Evolutionary conservation across 2,329 filamentous ascomycete genomes (phyloP), one percentile per base, ranked within the genome.

Genomic region (Xylariaceae sp.): DNA sequence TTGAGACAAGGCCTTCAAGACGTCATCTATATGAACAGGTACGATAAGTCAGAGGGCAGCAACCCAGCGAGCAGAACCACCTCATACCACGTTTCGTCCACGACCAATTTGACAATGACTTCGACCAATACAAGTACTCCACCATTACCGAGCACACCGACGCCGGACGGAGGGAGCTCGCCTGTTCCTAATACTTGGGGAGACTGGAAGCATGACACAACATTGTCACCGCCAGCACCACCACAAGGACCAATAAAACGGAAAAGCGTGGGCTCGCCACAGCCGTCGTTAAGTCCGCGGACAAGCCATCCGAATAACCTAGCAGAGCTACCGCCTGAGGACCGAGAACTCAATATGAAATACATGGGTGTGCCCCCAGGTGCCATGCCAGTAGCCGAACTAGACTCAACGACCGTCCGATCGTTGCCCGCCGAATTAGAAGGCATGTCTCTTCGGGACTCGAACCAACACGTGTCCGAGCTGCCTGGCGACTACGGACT

Each of bases 11-110:
- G 50, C 11, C 14, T 52, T 5, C 50, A 52, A 35, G 46, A 49
- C 7, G 44, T 49, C 22, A 47, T 52, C 30, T 52, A 52, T 27
- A 40, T 49, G 47, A 52, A 52, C 32, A 43, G 50, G 30, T 52
- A 49, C 22, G 47, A 52, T 30, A 49, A 40, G 11, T 19, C 17
- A 15, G 39, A 45, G 38, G 45, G 48, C 1, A 9, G 38, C 22
- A 32, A 45, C 4, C 7, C 17, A 12, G 40, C 22, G 7, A 52
- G 45, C 12, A 44, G 49, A 19, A 17, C 17, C 7, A 48, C 9
- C 42, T 52, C 49, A 33, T 48, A 12, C 19, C 49, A 51, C 5
- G 36, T 22, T 1, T 12, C 19, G 5, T 39, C 17, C 5, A 15
- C n/a, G 2, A 14, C 19, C 5, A 5, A 33, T 17, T 15, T 45